A percentile compares a stretch with the other conserved stretches of the same genome.
phyloP scores from a whole-genome alignment of 2,329 filamentous ascomycete species.

The Bipolaris zeicola region DNA sequence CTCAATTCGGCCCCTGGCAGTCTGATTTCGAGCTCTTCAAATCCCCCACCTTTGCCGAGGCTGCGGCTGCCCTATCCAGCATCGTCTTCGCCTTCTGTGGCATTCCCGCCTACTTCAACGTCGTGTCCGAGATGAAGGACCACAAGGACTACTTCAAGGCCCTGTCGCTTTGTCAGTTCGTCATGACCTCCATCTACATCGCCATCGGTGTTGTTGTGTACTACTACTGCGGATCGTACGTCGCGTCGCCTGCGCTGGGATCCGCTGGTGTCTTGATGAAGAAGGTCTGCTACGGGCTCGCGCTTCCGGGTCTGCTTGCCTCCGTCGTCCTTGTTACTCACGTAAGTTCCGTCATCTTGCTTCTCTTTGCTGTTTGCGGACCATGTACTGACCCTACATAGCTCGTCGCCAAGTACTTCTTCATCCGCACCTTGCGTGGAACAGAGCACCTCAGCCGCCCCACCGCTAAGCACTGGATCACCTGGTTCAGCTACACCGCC shows the following conservation, averaged over 20 bases:
- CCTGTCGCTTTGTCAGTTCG: constrained; percentile 60
- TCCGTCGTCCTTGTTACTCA: constrained; percentile 31
- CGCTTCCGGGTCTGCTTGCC: constrained; percentile 56
- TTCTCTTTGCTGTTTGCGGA: not conserved
- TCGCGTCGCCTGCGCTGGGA: constrained; percentile 69
- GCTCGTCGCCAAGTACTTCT: constrained; percentile 46
- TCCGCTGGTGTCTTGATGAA: constrained; percentile 62
- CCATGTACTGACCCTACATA: constrained; percentile 5
- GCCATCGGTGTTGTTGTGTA: constrained; percentile 72
- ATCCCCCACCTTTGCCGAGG: constrained; percentile 23
- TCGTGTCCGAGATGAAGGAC: constrained; percentile 68
- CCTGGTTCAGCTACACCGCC: constrained; percentile 32
- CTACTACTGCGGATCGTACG: constrained; percentile 65
- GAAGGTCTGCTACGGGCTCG: constrained; percentile 71
- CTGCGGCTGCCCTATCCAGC: constrained; percentile 28
- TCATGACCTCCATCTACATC: constrained; percentile 67
- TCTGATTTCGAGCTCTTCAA: constrained; percentile 29
- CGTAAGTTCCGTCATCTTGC: constrained; percentile 11
- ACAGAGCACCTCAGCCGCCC: constrained; percentile 63
- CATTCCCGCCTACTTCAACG: constrained; percentile 70
- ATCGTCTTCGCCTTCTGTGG: constrained; percentile 50
- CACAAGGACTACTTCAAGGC: constrained; percentile 66
- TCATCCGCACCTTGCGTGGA: constrained; percentile 72
- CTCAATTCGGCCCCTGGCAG: constrained; percentile 25
- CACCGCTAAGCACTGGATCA: constrained; percentile 33